Base-by-base conservation (phyloP, 306 rosid species). In the Pterocarpus santalinus region DNA sequence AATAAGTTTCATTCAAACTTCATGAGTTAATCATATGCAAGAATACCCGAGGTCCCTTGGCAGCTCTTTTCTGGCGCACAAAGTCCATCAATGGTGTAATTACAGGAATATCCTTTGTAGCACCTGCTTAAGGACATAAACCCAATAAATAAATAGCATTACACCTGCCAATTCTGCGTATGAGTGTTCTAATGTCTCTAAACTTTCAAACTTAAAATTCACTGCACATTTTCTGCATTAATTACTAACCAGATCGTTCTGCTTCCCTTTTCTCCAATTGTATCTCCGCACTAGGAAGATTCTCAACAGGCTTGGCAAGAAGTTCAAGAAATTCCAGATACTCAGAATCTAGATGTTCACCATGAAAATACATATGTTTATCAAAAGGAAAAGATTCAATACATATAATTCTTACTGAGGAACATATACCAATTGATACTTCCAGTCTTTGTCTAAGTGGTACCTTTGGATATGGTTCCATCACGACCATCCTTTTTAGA, bases 201-300 rank as follows among this genome's bases (percentile, higher is more conserved):
- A 12, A 61, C 49, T 14, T 72, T 60, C 47, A 60, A 62, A 46
- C 16, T 39, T 4, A 8, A 72, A 73, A 69, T 56, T 38, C 32
- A 64, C n/a, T 3, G 62, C 61, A 77, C 2, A 77, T 52, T 65
- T 76, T 38, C 62, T 58, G 69, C 56, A 56, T 28, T 39, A 53
- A 66, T 7, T 7, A 67, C 94, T 83, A 81, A 92, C 94, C 94
- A 82, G 91, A 81, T 76, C 89, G 90, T 77, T 90, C 91, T 7
- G 94, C 91, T 62, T 92, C 97, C 85, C 91, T 88, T 85, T 91
- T 90, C 81, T 92, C 97, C 86, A 92, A 70, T 44, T 92, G 94
- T 78, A 89, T 87, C 86, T 92, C 94, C 9, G 97, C 97, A 76
- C 94, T 92, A 10, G 97, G 94, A 83, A 92, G 97, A 86, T 87